Conservation (phyloP, 2,329 filamentous ascomycete species). For the Sphaerostilbella broomeana region DNA sequence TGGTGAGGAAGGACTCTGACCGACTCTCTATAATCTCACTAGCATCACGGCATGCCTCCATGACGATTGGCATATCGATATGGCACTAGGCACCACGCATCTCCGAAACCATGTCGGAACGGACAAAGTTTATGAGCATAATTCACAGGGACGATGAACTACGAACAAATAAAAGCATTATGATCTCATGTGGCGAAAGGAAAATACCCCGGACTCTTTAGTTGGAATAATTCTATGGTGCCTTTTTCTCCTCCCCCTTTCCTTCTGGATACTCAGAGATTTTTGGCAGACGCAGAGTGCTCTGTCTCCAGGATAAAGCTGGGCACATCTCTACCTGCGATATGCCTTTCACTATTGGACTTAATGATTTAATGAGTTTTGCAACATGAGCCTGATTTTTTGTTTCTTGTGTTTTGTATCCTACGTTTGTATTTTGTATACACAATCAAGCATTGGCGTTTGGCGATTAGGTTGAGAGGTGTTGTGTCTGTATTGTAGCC, state of each 20-base stretch:
- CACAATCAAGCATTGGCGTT: slow-evolving; percentile 27
- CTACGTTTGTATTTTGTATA: slow-evolving; percentile 18
- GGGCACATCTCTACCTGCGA: too few species aligned
- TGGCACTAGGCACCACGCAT: slow-evolving; percentile 14
- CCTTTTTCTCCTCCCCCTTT: slow-evolving; percentile 3
- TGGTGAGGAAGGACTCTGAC: slow-evolving; percentile 85
- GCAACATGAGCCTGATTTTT: slow-evolving; percentile 11
- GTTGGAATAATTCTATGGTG: slow-evolving; percentile 5
- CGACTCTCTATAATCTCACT: slow-evolving; percentile 22
- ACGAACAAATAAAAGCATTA: slow-evolving; percentile 10
- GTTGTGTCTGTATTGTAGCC: slow-evolving; percentile 16
- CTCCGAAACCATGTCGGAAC: slow-evolving; percentile 21
- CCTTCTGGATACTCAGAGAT: slow-evolving; percentile 16
- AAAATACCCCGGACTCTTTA: slow-evolving; percentile 9
- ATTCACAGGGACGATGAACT: slow-evolving; percentile 11
- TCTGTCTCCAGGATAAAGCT: background rate
- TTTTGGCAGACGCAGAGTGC: background rate
- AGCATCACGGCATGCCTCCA: slow-evolving; percentile 24
- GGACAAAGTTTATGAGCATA: slow-evolving; percentile 15
- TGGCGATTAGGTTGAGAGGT: slow-evolving; percentile 20
- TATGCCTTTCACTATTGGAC: slow-evolving; percentile 3
- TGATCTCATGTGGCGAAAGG: slow-evolving; percentile 8
- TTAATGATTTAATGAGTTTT: slow-evolving; percentile 16
- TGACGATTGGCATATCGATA: slow-evolving; percentile 11
- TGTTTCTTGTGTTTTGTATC: slow-evolving; percentile 5